Evolutionary conservation across 345 rosid species (phyloP), one percentile per base, ranked within the genome.

Genomic region (Euphorbia tirucalli): DNA sequence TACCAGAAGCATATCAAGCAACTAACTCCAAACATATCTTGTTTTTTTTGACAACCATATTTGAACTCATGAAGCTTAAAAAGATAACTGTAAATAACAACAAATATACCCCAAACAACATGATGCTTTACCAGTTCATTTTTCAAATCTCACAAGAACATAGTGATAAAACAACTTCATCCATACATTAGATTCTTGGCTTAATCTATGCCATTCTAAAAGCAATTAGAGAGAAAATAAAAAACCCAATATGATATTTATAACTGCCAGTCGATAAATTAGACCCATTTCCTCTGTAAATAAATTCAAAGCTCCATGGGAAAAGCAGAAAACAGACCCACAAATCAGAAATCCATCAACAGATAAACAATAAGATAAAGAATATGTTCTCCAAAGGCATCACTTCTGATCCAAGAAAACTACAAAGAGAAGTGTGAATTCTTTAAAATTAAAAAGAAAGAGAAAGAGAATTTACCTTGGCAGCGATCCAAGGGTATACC

Each of bases 361-460:
- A 27, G 73, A 48, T 21, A 68, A 75, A 64, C 28, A 7, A 22
- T 27, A 73, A 72, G 73, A 68, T 72, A 56, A 61, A 59, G 69
- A 82, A 82, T 66, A 71, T 68, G 72, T 49, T 58, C 37, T 37
- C 28, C 35, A 61, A 75, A 74, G 79, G 96, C 85, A 93, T 89
- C 96, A 81, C 91, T 88, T 88, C 72, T 70, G 82, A 85, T 80
- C 81, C 81, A 91, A 89, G 81, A 81, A 79, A 77, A 70, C 78
- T 79, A 77, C 62, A 79, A 77, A 81, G 77, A 82, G 71, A 77
- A 76, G 74, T 69, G 76, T 43, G 59, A 78, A 61, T 3, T 63
- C 49, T 28, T n/a, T n/a, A n/a, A n/a, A n/a, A n/a, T n/a, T n/a
- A n/a, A n/a, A n/a, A 73, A 25, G 41, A 66, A 31, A 48, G 48